Base-by-base conservation (phyloP, 2,329 filamentous ascomycete genomes). In the Cercospora nicotianae region DNA sequence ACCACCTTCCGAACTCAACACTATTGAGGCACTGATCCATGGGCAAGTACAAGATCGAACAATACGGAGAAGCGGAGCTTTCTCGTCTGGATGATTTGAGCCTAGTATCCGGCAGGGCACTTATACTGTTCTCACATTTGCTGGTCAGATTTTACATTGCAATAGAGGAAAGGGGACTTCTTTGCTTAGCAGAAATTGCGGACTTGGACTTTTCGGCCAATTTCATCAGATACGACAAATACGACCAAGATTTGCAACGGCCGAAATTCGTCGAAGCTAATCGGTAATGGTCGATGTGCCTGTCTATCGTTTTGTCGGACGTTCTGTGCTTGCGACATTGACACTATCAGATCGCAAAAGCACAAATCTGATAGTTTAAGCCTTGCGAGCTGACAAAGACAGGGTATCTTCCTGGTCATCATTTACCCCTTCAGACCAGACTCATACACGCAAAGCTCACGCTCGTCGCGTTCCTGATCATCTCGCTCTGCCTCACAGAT, bases 391-490 rank as follows among this genome's bases (percentile, higher is more conserved):
- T 23, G 20, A 23, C 20, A 51, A 23, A 9, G 13, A 6, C 45
- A 20, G 3, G 26, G 9, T 2, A 3, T 26, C 18, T 2, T 51
- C 20, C 18, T 13, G 2, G 4, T 51, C 20, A 6, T 3, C 45
- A 23, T 23, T 7, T 6, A 2, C 20, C 59, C 2, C 42, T 28
- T 55, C 60, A 72, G 3, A 70, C 67, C 53, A 75, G 63, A 65
- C 72, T 77, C 75, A 81, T 79, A 69, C 85, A 87, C 60, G 85
- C 86, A 74, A 87, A 87, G 65, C 83, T 85, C 69, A 87, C 86
- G 72, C 83, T 81, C 67, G 62, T 65, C n/a, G 51, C 62, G 51
- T 76, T 75, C 23, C 73, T 74, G 30, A 71, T 73, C 28, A 70
- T 70, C 53, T 66, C 62, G 12, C 66, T 70, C 12, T 63, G 61